Evolutionary conservation across 768 basidiomycete genomes (phyloP).

Genomic region (Dentipellis fragilis): DNA sequence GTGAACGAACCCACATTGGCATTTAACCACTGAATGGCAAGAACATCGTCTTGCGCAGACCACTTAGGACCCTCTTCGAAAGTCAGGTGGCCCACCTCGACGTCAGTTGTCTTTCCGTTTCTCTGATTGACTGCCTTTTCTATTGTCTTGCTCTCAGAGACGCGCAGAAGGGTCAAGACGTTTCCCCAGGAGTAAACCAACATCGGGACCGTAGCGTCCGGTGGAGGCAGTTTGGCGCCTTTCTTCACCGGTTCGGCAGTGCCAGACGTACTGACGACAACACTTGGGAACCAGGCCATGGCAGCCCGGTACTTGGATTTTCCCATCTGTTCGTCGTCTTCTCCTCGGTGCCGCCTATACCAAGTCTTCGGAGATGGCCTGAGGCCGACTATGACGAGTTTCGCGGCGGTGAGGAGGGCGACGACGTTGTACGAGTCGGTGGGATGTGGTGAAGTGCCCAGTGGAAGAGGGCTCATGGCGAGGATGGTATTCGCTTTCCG

Average conservation of each 20-base stretch:
- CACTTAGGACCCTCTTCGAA: conserved; percentile 54
- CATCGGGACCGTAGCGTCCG: conserved; percentile 38
- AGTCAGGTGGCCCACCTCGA: conserved; percentile 56
- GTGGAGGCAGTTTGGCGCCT: conserved; percentile 14
- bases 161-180: conserved; percentile 50
- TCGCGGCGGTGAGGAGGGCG: conserved; percentile 81
- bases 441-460: conserved; percentile 62
- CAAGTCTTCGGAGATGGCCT: conserved; percentile 90
- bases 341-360: conserved; percentile 61
- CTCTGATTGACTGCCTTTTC: conserved; percentile 41
- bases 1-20: conserved; percentile 57
- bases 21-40: conserved; percentile 84
- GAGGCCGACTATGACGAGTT: conserved; percentile 87
- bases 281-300: conserved; percentile 78
- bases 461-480: conserved; percentile 71
- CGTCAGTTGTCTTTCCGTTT: conserved; percentile 46
- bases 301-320: conserved; percentile 47
- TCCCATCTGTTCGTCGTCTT: conserved; percentile 32
- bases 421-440: conserved; percentile 75
- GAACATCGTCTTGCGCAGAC: conserved; percentile 49
- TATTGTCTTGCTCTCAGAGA: conserved; percentile 49
- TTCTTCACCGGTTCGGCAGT: conserved; percentile 13
- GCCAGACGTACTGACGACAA: conserved; percentile 17
- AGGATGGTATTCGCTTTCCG: conserved; percentile 56
- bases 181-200: conserved; percentile 84